Conservation (phyloP, 805 yeast species). For the Debaryomyces castellii region DNA sequence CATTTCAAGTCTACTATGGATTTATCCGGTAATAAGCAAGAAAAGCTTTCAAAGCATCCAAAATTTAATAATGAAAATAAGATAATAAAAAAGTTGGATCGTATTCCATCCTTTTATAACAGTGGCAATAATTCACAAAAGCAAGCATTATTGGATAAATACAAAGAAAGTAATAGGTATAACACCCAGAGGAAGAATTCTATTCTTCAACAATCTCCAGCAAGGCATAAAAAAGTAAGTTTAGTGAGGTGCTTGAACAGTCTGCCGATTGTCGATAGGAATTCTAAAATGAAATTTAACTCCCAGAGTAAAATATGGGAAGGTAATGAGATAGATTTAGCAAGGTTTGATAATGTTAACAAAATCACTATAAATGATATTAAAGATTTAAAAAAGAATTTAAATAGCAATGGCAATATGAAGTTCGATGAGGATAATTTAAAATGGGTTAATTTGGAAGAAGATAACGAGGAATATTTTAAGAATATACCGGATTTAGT, state of each 20-base stretch:
- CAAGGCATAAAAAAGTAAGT: slow-evolving; percentile 23
- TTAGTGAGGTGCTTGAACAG: slow-evolving; percentile 29
- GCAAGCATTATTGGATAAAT: slow-evolving; percentile 28
- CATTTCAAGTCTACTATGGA: slow-evolving; percentile 37
- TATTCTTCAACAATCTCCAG: slow-evolving; percentile 9
- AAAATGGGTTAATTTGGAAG: slow-evolving; percentile 59
- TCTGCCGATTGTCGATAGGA: slow-evolving; percentile 12
- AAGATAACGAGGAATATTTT: slow-evolving; percentile 35
- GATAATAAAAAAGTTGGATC: slow-evolving; percentile 34
- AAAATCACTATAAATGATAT: slow-evolving; percentile 33
- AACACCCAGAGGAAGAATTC: slow-evolving; percentile 2
- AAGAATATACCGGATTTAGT: slow-evolving; percentile 48
- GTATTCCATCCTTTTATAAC: slow-evolving; percentile 42
- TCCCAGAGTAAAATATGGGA: slow-evolving; percentile 56
- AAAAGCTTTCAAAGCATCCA: slow-evolving; percentile 18
- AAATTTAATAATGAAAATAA: slow-evolving; percentile 32
- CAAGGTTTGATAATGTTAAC: slow-evolving; percentile 45
- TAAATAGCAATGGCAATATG: slow-evolving; percentile 42
- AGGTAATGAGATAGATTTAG: slow-evolving; percentile 60
- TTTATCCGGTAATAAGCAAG: slow-evolving; percentile 15
- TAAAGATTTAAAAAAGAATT: slow-evolving; percentile 11
- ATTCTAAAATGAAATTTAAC: slow-evolving; percentile 51
- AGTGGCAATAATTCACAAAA: slow-evolving; percentile 18
- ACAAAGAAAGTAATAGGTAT: slow-evolving; percentile 24
- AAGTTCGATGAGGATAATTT: slow-evolving; percentile 55